phyloP scores from a whole-genome alignment of 805 yeast species.

The Blastobotrys parvus region DNA sequence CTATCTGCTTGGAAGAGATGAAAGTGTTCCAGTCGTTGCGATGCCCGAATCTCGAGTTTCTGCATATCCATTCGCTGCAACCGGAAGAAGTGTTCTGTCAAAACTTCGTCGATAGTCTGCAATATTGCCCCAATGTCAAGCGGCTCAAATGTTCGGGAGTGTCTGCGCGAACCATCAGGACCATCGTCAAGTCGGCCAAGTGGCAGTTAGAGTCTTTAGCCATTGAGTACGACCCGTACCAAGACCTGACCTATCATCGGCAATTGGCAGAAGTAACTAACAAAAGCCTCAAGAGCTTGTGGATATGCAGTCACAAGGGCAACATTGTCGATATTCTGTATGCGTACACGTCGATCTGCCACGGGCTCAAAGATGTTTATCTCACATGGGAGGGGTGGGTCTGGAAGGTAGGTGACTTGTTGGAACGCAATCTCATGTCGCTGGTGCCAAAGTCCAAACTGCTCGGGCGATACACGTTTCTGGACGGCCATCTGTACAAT shows the following conservation, averaged over 20 bases:
- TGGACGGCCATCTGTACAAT: not conserved
- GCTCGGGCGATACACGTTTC: not conserved
- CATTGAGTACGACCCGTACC: conserved; percentile 1
- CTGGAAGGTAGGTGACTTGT: not conserved
- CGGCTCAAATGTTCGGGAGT: not conserved
- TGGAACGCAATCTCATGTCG: not conserved
- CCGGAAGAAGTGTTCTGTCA: not conserved
- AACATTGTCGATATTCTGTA: not conserved
- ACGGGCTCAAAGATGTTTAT: not conserved
- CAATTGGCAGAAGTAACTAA: not conserved
- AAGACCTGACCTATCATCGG: not conserved
- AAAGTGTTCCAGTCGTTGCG: conserved; percentile 1
- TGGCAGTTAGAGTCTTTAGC: not conserved
- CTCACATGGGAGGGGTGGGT: conserved; percentile 2
- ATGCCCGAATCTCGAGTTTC: conserved; percentile 1
- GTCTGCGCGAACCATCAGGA: not conserved
- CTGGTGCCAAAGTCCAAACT: not conserved
- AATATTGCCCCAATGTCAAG: not conserved
- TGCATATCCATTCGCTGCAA: not conserved
- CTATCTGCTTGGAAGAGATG: not conserved
- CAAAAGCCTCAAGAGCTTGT: not conserved
- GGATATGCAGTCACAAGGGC: not conserved
- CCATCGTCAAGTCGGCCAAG: not conserved
- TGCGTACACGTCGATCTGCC: not conserved
- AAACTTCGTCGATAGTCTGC: not conserved